phyloP scores from a whole-genome alignment of 306 rosid species.

The Sicyos edulis region DNA sequence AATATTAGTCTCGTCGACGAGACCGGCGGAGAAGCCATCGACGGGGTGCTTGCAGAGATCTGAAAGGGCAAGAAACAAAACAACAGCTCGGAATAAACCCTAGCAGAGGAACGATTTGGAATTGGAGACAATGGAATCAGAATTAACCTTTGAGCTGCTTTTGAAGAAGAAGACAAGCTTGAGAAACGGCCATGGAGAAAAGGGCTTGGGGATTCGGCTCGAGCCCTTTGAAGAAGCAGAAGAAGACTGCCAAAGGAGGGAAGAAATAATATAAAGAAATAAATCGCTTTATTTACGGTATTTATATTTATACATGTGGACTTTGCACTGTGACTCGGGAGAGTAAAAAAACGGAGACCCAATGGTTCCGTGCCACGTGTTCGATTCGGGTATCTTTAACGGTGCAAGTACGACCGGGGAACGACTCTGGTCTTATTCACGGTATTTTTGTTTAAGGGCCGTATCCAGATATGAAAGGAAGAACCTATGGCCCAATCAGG shows the following conservation, averaged over 20 bases:
- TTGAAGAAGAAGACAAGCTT: slow-evolving; percentile 93
- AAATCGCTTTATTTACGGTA: not conserved
- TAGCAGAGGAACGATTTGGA: not conserved
- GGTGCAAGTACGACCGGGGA: not conserved
- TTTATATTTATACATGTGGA: not conserved
- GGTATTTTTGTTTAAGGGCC: not conserved
- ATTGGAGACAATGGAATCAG: not conserved
- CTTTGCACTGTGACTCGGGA: not conserved
- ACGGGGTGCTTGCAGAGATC: slow-evolving; percentile 97
- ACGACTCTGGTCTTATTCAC: not conserved
- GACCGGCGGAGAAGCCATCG: slow-evolving; percentile 95
- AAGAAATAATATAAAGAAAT: no score
- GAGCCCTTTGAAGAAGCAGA: no score
- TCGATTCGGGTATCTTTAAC: not conserved
- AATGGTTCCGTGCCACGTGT: not conserved
- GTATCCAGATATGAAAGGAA: not conserved
- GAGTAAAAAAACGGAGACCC: not conserved
- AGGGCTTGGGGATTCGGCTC: slow-evolving; percentile 17
- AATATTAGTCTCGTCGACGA: slow-evolving; percentile 78
- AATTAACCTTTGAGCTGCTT: slow-evolving; percentile 81
- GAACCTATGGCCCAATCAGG: no score
- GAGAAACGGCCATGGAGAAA: slow-evolving; percentile 58
- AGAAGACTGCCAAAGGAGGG: slow-evolving; percentile 22
- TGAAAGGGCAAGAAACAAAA: slow-evolving; percentile 25
- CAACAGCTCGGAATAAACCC: slow-evolving; percentile 25